Evolutionary conservation across 1,284 basidiomycete genomes (phyloP), one percentile per base, ranked within the genome.

Genomic region (Sutorius eximius): DNA sequence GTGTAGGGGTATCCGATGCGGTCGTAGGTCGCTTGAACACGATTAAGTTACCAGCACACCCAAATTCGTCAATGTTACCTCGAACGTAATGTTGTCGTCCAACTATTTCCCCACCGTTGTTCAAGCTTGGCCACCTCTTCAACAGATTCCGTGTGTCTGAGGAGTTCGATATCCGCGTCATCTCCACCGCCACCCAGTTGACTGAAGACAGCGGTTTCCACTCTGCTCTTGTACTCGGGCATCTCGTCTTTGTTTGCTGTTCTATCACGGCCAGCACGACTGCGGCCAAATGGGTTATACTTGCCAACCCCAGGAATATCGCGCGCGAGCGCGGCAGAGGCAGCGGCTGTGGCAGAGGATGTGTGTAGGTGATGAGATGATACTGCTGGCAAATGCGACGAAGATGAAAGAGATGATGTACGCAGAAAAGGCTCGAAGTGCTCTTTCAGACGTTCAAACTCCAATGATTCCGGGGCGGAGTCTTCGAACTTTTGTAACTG

Each of bases 401-500:
- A 84, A 73, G 86, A 81, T 65, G 86, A 82, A 69, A 82, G 76
- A 56, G 82, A 79, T 59, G 89, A 85, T 80, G 87, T 81, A 78
- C 87, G 87, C 75, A 86, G 77, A 77, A 92, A 89, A 52, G 90
- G 88, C 70, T 97, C 95, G 75, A 96, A 93, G 73, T 97, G 94
- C 64, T 95, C 93, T 75, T 95, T 95, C 65, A 98, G 73, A 56
- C 86, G 83, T 64, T 98, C 94, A 69, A 96, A 95, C 72, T 96
- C 94, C 60, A 91, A 78, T 16, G 86, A 82, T 57, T 92, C 89
- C 5, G 92, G 86, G 0, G 89, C 85, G n/a, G 85, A 85, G 61
- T 93, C 89, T 77, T 95, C 89, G 48, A 82, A 82, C 70, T 89
- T 92, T 68, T 95, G 92, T 24, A 96, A 74, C 71, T 97, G 94